Evolutionary conservation across 2,329 filamentous ascomycete species (phyloP), one percentile per base, ranked within the genome.

Genomic region (Penicillium sp.): DNA sequence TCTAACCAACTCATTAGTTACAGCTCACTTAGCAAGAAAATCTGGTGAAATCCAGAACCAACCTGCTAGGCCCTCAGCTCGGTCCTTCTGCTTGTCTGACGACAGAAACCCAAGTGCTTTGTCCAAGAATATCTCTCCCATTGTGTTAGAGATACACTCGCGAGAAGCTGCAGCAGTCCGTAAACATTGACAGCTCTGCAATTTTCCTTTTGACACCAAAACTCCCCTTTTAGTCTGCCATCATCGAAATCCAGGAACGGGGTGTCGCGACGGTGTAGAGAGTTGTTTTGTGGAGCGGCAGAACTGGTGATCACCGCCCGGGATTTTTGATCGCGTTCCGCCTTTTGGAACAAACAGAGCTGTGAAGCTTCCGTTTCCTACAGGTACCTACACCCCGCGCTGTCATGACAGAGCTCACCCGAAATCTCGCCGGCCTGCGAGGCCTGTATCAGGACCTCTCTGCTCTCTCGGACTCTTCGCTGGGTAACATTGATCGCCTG

Each of bases 391-490:
- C 74, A 78, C 59, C 53, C 57, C 58, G 58, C 57, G 56, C 57
- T 60, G 61, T 54, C 45, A 62, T 64, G 61, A 55, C 54, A 60
- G 85, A 88, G 73, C 87, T 89, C 69, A 79, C 85, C 71, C 86
- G 86, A 72, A 85, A 83, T 69, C 82, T 95, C 69, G 87, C 88
- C 69, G 85, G 86, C 75, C 85, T 97, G 68, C 87, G 92, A 78
- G 87, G 85, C 73, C 85, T 99, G 66, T 90, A 96, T 74, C 85
- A 89, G 73, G 92, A 96, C 77, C 85, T 99, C 59, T 80, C 89
- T 64, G 86, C 88, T 54, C 82, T 94, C 65, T 84, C 85, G 60
- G 87, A 94, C 67, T 84, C 85, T 54, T 85, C 88, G 26, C 75
- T 91, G 49, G 82, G 87, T 29, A 85, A 87, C 58, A 77, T 90